Evolutionary conservation across 2,329 filamentous ascomycete species (phyloP), one percentile per base, ranked within the genome.

Genomic region (Aulographum hederae): DNA sequence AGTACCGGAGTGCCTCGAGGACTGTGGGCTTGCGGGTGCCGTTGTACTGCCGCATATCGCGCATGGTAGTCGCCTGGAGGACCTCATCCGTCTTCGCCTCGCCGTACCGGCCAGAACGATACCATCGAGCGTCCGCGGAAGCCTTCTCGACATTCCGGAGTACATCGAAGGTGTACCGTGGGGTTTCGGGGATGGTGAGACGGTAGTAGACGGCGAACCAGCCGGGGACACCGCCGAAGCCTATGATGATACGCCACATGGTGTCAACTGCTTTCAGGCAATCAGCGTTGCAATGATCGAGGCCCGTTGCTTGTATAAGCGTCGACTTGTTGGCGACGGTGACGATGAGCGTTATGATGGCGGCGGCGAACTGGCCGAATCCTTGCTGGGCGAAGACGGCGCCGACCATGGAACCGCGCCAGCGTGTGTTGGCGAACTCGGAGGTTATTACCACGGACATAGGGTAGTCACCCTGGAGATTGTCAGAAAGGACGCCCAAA

Each of bases 321-420:
- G 70, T 68, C 12, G 65, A 56, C 52, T 72, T 77, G 62, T 81
- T 84, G 30, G 73, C 75, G 11, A 72, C 58, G 0, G 75, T 78
- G 34, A 78, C 67, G 44, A 85, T 78, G 29, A 89, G 60, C 50
- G 80, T 76, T 39, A 89, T 63, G 18, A 86, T 67, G 29, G 78
- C 78, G 30, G 76, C 79, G 17, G 61, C 63, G 33, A 89, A 72
- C 53, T 89, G 80, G 14, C 81, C 80, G 32, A 89, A 66, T 40
- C 80, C 79, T 51, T 91, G 80, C 78, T 85, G 86, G 41, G 79
- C 78, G 46, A 89, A 89, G 33, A 89, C 80, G 12, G 78, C 65
- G 20, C 71, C 78, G 74, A 91, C 85, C 75, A 89, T 89, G 40
- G 78, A 78, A 41, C 79, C 80, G 52, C 80, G 63, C 73, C 78